Base-by-base conservation (phyloP, 106 monocot genomes). In the Dendrobium chrysotoxum region DNA sequence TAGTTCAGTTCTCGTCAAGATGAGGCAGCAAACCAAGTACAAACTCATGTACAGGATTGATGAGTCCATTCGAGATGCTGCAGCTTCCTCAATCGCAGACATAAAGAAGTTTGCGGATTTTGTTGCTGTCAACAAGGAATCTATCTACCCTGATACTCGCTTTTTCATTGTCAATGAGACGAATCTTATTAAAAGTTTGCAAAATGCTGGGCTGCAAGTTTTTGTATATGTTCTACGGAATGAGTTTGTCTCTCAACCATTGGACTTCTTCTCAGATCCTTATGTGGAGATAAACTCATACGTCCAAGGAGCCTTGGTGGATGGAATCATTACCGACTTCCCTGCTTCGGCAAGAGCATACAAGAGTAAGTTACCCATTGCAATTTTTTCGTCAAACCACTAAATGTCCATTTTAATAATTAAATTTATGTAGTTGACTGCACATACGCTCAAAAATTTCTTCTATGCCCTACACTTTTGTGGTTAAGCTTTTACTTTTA, bases 181-280 rank as follows among this genome's bases (percentile, higher is more conserved):
- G 3, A 74, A 82, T 25, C 20, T 89, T 6, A 82, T 90, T 4
- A 38, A 77, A 2, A 86, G 68, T 73, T 80, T 97, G 3, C 84
- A 90, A 30, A 44, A 72, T 11, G 87, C 45, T 3, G 90, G 89
- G 21, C 83, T 97, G 39, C 42, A 77, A 1, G 92, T 97, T 38
- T 90, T 90, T 85, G 92, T 79, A 0, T 88, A 89, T 85, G 23
- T 83, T 25, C 65, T 97, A 13, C 28, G 5, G 76, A 97, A 97
- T 53, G 96, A 97, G 80, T 93, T 86, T 84, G 47, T 85, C 26
- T 81, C 86, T 44, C 80, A 84, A 42, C 80, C 88, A 25, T 94
- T 87, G 92, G 96, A 97, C 79, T 94, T 87, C 78, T 94, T 88
- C 16, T 77, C 83, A 5, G 96, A 97, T 78, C 86, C 92, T 38